Percentiles rank a stretch among this genome's conserved stretches.
phyloP scores from a whole-genome alignment of 2,329 filamentous ascomycete species.

The Clonostachys rosea region DNA sequence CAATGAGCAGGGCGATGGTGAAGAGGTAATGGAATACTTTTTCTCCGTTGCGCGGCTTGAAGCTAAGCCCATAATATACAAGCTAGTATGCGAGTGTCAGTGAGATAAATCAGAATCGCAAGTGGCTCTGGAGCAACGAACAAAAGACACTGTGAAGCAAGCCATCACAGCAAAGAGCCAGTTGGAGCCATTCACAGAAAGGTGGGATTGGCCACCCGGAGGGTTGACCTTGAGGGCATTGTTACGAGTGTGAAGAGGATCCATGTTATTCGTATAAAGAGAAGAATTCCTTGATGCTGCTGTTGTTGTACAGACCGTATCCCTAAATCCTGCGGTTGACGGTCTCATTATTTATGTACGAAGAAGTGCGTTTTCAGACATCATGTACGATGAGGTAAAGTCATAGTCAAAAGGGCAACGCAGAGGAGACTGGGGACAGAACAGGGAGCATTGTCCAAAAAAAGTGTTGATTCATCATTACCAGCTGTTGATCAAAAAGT shows the following conservation, averaged over 20 bases:
- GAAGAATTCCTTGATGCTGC: too few species aligned
- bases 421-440: too few species aligned
- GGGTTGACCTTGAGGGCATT: conserved; percentile 43
- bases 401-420: too few species aligned
- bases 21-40: conserved; percentile 54
- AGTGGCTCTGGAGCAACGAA: conserved; percentile 15
- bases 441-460: too few species aligned
- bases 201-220: conserved; percentile 26
- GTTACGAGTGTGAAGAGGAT: conserved; percentile 28
- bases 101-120: not conserved
- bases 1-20: conserved; percentile 40
- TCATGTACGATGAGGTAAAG: too few species aligned
- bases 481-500: too few species aligned
- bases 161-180: conserved; percentile 53
- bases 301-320: too few species aligned
- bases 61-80: conserved; percentile 28
- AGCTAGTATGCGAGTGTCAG: conserved; percentile 21
- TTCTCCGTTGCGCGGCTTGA: conserved; percentile 38
- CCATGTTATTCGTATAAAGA: conserved; percentile 15
- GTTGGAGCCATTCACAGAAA: conserved; percentile 42
- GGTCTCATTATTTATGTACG: too few species aligned
- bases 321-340: too few species aligned
- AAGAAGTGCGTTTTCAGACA: too few species aligned
- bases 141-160: conserved; percentile 38
- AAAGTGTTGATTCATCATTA: too few species aligned